Conservation (phyloP, 306 rosid genomes). For the Cicer cuneatum region DNA sequence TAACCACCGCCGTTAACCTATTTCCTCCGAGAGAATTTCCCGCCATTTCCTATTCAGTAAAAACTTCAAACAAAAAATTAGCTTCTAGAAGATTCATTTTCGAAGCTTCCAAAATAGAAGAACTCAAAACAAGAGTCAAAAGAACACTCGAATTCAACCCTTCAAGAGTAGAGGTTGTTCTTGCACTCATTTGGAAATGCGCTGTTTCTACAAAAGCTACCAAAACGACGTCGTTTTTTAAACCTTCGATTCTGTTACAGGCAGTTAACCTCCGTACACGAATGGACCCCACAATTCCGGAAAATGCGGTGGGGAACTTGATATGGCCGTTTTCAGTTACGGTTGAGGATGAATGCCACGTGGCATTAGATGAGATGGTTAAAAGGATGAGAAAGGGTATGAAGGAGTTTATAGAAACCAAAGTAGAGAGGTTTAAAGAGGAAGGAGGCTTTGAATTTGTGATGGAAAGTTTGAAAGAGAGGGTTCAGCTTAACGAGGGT, state of each 20-base stretch:
- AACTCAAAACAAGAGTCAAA: constrained; percentile 41
- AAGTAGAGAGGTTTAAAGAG: constrained; percentile 42
- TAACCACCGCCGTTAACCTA: constrained; percentile 39
- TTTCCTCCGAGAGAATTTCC: constrained; percentile 58
- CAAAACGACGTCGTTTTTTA: constrained; percentile 43
- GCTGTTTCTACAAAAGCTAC: constrained; percentile 19
- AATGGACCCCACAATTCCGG: constrained; percentile 48
- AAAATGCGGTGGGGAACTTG: constrained; percentile 48
- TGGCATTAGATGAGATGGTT: constrained; percentile 47
- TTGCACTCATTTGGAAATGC: constrained; percentile 56
- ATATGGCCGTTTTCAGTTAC: constrained; percentile 55
- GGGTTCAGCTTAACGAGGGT: constrained; percentile 22
- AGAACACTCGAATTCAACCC: constrained; percentile 1
- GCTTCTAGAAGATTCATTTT: constrained; percentile 48
- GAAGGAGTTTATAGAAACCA: constrained; percentile 42
- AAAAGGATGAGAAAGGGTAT: constrained; percentile 46
- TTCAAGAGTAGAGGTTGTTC: constrained; percentile 54
- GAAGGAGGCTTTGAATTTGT: constrained; percentile 46
- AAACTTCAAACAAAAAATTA: constrained; percentile 34
- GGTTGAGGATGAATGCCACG: constrained; percentile 47
- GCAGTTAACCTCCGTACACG: constrained; percentile 58
- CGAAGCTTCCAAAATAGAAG: constrained; percentile 39
- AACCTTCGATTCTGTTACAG: constrained; percentile 51
- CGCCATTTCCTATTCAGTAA: constrained; percentile 38
- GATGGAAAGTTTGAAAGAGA: constrained; percentile 51